phyloP scores from a whole-genome alignment of 2,329 filamentous ascomycete genomes.

The Neocucurbitaria cava region DNA sequence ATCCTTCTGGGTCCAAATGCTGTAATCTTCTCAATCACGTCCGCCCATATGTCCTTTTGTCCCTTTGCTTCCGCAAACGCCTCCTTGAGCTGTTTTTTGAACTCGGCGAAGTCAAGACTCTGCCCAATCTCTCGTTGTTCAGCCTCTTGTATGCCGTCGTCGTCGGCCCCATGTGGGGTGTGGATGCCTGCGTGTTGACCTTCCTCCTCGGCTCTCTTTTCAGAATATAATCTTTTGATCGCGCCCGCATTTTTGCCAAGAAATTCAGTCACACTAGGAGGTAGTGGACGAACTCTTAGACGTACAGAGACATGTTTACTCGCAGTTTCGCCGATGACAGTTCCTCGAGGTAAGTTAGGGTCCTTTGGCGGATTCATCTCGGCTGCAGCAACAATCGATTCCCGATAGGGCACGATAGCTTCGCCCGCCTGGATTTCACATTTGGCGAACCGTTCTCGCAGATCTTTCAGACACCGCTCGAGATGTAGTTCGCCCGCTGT shows the following conservation, averaged over 20 bases:
- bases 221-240: constrained; percentile 79
- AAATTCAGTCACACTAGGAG: constrained; percentile 80
- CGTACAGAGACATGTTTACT: constrained; percentile 86
- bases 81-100: constrained; percentile 74
- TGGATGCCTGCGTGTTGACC: constrained; percentile 40
- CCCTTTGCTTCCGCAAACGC: constrained; percentile 75
- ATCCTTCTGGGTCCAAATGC: constrained; percentile 86
- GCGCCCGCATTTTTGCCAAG: constrained; percentile 79
- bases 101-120: constrained; percentile 74
- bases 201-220: constrained; percentile 62
- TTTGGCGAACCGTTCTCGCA: constrained; percentile 88
- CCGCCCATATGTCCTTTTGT: constrained; percentile 78
- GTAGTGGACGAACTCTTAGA: constrained; percentile 79
- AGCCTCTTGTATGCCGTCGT: constrained; percentile 52
- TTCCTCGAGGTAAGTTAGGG: constrained; percentile 84
- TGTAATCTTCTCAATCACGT: constrained; percentile 79
- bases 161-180: constrained; percentile 55
- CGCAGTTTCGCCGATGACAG: constrained; percentile 74
- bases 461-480: constrained; percentile 90
- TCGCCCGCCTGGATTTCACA: constrained; percentile 95
- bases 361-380: constrained; percentile 93
- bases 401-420: constrained; percentile 93
- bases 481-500: constrained; percentile 95
- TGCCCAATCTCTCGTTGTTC: constrained; percentile 65
- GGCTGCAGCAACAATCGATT: constrained; percentile 84